Percentiles rank a stretch among this genome's conserved stretches.
Conservation (phyloP, 805 yeast genomes). For the Kuraishia cidri region DNA sequence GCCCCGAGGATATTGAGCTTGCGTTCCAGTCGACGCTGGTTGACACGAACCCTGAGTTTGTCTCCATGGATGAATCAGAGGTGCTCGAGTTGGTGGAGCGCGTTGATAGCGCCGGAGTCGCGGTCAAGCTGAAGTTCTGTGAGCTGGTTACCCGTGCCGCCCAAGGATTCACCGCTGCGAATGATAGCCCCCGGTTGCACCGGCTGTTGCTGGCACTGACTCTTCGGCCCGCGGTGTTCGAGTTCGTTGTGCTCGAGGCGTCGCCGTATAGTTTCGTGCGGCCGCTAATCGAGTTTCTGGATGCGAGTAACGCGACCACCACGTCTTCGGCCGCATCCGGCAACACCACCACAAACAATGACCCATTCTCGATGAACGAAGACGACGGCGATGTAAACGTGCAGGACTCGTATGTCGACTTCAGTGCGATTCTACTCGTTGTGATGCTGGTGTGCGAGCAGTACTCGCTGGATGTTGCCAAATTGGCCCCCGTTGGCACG, state of each 20-base stretch:
- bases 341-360: background rate
- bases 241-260: slow-evolving; percentile 31
- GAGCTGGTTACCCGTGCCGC: slow-evolving; percentile 18
- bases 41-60: slow-evolving; percentile 37
- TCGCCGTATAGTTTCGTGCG: slow-evolving; percentile 32
- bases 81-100: slow-evolving; percentile 37
- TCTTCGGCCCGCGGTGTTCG: slow-evolving; percentile 29
- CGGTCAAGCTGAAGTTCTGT: slow-evolving; percentile 34
- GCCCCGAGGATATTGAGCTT: background rate
- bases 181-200: slow-evolving; percentile 4
- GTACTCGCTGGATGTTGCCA: background rate
- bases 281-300: slow-evolving; percentile 44
- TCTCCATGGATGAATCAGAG: slow-evolving; percentile 42
- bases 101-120: slow-evolving; percentile 34
- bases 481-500: background rate
- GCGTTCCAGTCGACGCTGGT: background rate
- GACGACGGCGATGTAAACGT: slow-evolving; percentile 37
- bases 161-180: background rate
- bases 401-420: slow-evolving; percentile 30
- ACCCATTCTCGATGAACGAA: slow-evolving; percentile 12
- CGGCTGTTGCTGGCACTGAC: slow-evolving; percentile 29
- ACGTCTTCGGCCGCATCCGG: background rate
- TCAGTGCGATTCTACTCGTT: slow-evolving; percentile 1
- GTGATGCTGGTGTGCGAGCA: background rate
- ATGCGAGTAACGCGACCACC: slow-evolving; percentile 20